A percentile compares a stretch with the other conserved stretches of the same genome.
These are phyloP conservation scores for Apiotrichum sp. DNA, from an alignment of 1,284 basidiomycete species.

Conservation along the genomic window DNA sequence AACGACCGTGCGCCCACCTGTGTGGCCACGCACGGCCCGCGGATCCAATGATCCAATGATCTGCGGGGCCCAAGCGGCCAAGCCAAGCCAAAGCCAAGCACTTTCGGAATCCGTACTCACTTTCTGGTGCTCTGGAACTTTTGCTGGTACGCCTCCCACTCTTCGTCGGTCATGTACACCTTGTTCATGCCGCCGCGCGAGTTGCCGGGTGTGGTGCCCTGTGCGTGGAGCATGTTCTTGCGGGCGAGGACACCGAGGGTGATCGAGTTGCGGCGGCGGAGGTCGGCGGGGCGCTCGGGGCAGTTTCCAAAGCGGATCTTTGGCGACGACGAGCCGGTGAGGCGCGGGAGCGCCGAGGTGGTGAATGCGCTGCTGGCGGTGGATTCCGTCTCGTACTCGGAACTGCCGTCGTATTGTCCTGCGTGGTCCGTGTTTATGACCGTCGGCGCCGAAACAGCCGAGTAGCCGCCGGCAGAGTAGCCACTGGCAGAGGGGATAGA, in stretches of 20 bases:
- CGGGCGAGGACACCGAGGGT: slow-evolving; percentile 41
- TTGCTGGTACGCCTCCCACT: slow-evolving; percentile 43
- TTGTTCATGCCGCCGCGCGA: slow-evolving; percentile 9
- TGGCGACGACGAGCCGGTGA: slow-evolving; percentile 3
- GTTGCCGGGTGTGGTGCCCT: slow-evolving; percentile 17
- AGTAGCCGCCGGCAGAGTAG: background rate
- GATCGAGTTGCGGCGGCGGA: slow-evolving; percentile 41
- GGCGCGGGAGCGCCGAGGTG: slow-evolving; percentile 7
- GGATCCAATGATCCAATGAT: no score
- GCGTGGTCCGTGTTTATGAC: no score
- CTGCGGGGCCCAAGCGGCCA: no score
- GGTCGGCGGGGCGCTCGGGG: slow-evolving; percentile 30
- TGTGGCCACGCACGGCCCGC: no score
- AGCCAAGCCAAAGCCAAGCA: no score
- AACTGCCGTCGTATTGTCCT: background rate
- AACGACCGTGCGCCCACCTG: no score
- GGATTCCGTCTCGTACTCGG: background rate
- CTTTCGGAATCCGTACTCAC: slow-evolving; percentile 20
- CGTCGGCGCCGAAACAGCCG: background rate
- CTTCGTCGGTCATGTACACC: slow-evolving; percentile 41
- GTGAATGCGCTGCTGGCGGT: background rate
- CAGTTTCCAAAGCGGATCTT: slow-evolving; percentile 16
- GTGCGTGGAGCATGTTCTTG: slow-evolving; percentile 34
- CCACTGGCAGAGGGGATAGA: background rate
- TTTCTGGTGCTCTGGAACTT: slow-evolving; percentile 19